Conservation (phyloP, 2,329 filamentous ascomycete species). For the Podosphaera xanthii region DNA sequence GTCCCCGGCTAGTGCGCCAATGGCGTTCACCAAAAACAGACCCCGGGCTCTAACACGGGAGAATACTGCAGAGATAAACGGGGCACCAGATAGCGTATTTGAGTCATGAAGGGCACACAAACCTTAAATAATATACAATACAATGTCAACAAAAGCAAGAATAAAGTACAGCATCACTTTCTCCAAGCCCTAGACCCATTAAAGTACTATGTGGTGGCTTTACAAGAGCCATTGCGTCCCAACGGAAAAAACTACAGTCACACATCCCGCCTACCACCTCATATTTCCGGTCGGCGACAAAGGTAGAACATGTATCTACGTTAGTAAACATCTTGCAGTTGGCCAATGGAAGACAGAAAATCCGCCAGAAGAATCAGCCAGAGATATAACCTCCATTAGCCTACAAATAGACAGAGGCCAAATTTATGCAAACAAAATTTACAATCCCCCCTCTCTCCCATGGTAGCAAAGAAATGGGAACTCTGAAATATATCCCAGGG, state of each 20-base stretch:
- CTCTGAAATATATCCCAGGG: background rate
- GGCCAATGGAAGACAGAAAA: background rate
- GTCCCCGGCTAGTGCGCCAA: background rate
- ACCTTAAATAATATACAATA: background rate
- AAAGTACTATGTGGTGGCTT: background rate
- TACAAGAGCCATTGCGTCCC: background rate
- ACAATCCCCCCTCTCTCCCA: background rate
- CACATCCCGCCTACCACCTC: background rate
- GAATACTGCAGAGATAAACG: background rate
- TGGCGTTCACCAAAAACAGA: background rate
- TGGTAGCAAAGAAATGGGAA: background rate
- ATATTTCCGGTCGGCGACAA: background rate
- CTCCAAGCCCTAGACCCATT: background rate
- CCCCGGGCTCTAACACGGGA: background rate
- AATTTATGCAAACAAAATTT: background rate
- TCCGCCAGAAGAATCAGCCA: background rate
- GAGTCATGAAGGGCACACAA: background rate
- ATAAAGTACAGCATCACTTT: background rate
- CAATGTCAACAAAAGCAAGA: background rate
- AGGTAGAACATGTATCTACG: background rate
- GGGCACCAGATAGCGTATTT: background rate
- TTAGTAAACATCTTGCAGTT: background rate
- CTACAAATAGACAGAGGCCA: background rate
- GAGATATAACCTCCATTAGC: background rate
- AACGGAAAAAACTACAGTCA: background rate